These are phyloP conservation scores for Hemisphaericaspora lyxosophila DNA, from an alignment of 1,139 yeast species.

Conservation along the genomic window DNA sequence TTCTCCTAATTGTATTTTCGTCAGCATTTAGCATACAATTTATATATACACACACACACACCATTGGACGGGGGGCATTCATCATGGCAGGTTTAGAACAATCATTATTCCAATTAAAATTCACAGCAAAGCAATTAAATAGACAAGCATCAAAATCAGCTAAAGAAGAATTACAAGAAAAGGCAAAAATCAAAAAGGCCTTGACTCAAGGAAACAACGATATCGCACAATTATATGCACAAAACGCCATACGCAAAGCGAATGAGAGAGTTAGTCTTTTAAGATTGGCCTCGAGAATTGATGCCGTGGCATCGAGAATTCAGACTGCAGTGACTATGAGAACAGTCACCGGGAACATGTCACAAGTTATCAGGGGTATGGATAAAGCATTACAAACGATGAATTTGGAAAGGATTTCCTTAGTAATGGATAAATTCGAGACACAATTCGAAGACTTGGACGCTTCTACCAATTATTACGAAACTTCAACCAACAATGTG, in stretches of 20 bases:
- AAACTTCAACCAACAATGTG: constrained; percentile 82
- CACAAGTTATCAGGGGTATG: constrained; percentile 91
- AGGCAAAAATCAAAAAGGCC: constrained; percentile 87
- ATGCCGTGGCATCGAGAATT: constrained; percentile 93
- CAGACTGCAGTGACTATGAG: constrained; percentile 98
- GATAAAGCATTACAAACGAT: constrained; percentile 93
- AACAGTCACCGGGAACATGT: constrained; percentile 90
- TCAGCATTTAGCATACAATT: no score
- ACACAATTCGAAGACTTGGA: constrained; percentile 94
- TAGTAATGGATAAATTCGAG: constrained; percentile 97
- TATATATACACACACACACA: neutral
- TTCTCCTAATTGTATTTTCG: no score
- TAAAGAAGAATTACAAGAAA: constrained; percentile 85
- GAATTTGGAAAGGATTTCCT: constrained; percentile 88
- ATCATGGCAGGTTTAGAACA: constrained; percentile 50
- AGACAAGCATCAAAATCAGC: constrained; percentile 89
- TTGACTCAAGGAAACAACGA: constrained; percentile 84
- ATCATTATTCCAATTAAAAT: constrained; percentile 54
- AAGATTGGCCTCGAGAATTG: constrained; percentile 84
- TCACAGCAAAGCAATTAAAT: constrained; percentile 90
- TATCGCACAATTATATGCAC: constrained; percentile 92
- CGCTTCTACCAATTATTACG: constrained; percentile 90
- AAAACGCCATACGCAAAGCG: constrained; percentile 89
- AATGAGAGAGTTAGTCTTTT: constrained; percentile 83
- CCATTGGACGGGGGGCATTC: neutral